Conservation (phyloP, 768 basidiomycete genomes). For the Rossbeevera mucosa region DNA sequence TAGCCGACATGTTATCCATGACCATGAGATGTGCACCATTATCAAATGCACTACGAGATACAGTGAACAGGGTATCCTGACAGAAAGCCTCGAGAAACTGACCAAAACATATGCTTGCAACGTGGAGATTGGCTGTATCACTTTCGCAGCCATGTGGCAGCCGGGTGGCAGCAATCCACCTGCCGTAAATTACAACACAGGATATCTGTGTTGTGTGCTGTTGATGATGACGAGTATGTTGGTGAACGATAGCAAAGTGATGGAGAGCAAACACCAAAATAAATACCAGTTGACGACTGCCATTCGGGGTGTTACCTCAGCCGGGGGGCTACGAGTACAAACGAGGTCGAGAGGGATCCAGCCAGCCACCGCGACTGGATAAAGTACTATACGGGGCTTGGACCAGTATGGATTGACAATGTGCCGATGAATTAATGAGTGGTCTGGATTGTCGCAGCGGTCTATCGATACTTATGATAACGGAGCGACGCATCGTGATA, state of each 20-base stretch:
- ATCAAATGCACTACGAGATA: background rate
- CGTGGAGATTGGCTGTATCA: background rate
- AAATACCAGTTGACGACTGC: slow-evolving; percentile 40
- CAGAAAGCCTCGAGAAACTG: background rate
- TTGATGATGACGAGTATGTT: slow-evolving; percentile 42
- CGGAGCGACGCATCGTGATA: slow-evolving; percentile 47
- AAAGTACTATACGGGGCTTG: slow-evolving; percentile 39
- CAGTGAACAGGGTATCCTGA: slow-evolving; percentile 3
- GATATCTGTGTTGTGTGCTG: slow-evolving; percentile 46
- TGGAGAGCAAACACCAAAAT: slow-evolving; percentile 52
- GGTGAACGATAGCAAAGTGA: slow-evolving; percentile 44
- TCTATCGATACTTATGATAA: slow-evolving; percentile 49
- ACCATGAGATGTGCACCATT: background rate
- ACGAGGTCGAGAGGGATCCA: slow-evolving; percentile 36
- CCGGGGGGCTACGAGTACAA: slow-evolving; percentile 46
- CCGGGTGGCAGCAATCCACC: background rate
- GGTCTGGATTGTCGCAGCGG: slow-evolving; percentile 52
- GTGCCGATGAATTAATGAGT: slow-evolving; percentile 37
- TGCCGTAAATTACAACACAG: slow-evolving; percentile 42
- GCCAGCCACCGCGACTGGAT: slow-evolving; percentile 42
- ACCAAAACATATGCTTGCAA: slow-evolving; percentile 4
- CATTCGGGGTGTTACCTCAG: slow-evolving; percentile 48
- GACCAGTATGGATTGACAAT: slow-evolving; percentile 49
- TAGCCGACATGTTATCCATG: background rate
- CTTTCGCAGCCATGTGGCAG: background rate